Percentiles rank a stretch among this genome's conserved stretches.
Evolutionary conservation across 2,329 filamentous ascomycete genomes (phyloP).

Genomic region (Plectosphaerella sp.): DNA sequence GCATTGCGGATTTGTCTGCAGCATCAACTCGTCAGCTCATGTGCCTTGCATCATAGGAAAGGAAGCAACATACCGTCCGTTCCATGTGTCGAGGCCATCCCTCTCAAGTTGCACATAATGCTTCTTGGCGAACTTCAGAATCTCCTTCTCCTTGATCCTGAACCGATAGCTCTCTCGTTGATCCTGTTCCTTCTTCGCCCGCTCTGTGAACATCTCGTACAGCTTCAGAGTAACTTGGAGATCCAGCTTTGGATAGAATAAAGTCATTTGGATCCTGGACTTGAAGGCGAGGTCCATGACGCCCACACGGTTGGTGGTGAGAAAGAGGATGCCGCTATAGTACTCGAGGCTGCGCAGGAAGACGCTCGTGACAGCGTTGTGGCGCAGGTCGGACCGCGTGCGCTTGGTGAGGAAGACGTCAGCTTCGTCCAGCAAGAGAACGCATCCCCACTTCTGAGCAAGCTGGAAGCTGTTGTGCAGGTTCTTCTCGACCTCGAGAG

Average conservation of each 20-base stretch:
- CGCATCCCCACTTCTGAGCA: constrained; percentile 18
- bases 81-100: constrained; percentile 21
- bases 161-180: constrained; percentile 16
- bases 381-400: constrained; percentile 10
- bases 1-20: constrained; percentile 3
- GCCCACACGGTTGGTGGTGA: constrained; percentile 22
- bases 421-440: constrained; percentile 23
- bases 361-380: constrained; percentile 7
- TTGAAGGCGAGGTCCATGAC: constrained; percentile 26
- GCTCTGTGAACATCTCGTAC: constrained; percentile 20
- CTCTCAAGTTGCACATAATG: constrained; percentile 8
- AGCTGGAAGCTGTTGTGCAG: constrained; percentile 11
- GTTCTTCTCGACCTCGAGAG: constrained; percentile 9
- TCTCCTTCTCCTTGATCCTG: constrained; percentile 13
- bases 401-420: constrained; percentile 16
- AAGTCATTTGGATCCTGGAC: constrained; percentile 22
- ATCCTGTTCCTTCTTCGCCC: constrained; percentile 17
- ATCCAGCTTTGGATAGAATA: constrained; percentile 20
- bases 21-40: neutral
- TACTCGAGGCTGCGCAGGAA: constrained; percentile 23
- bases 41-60: neutral
- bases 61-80: constrained; percentile 7
- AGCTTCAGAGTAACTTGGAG: constrained; percentile 17
- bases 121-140: constrained; percentile 11
- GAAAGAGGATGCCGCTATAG: constrained; percentile 24